Evolutionary conservation across 805 yeast genomes (phyloP), one percentile per base, ranked within the genome.

Genomic region (Starmerella stigmatis): DNA sequence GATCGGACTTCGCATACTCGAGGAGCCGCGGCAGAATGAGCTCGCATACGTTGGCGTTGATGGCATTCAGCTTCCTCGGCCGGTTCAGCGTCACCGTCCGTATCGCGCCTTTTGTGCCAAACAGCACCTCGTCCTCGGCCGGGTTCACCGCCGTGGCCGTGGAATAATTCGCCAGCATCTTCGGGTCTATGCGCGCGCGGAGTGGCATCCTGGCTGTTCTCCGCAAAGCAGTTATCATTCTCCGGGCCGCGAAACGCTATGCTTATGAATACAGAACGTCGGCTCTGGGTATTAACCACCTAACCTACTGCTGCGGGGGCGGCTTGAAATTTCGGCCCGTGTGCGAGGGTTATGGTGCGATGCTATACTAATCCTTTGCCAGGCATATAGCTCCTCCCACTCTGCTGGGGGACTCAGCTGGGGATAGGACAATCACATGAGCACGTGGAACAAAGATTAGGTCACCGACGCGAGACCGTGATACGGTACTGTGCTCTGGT

Each of bases 51-150:
- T 76, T 74, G 21, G 74, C 68, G 62, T 77, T 81, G 54, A 89
- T 69, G 5, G 97, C 89, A 66, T 89, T 92, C 59, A 92, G 74
- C 61, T 89, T 89, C 45, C 70, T 61, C 19, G 88, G 79, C 49
- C 97, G 75, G 68, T 89, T 85, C 53, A 89, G 70, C 8, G 81
- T 73, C 54, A 88, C 69, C 29, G 83, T 66, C 51, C 96, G 75
- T 11, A 92, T 78, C 40, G 78, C 74, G 56, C 78, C 76, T 49
- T 71, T 66, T 55, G 76, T 71, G 48, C 70, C 60, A 64, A 83
- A 83, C 47, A 78, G 68, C 17, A 83, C 92, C 50, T 78, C 84
- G 45, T 68, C 67, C 16, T 47, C 34, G 5, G 39, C 45, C 16
- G 48, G 22, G 37, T 16, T 21, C 11, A 32, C 8, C 15, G 40